Evolutionary conservation across 345 rosid genomes (phyloP), one percentile per base, ranked within the genome.

Genomic region (Schrenkiella parvula): DNA sequence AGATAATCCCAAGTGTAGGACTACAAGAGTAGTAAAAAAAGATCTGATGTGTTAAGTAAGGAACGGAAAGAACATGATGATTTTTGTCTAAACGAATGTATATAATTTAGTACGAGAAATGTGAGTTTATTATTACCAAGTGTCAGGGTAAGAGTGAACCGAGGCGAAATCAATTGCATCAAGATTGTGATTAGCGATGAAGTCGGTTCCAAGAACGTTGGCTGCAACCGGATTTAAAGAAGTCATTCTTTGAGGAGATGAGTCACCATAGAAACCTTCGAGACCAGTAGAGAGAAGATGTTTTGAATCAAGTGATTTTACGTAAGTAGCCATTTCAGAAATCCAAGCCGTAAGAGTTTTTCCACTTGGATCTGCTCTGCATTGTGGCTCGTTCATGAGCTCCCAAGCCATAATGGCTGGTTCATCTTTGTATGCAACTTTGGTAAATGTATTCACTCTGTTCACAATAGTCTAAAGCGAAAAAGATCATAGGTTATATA

Each of bases 321-420:
- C 84, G 54, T 89, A 37, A 4, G 71, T 75, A 4, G 84, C 91
- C 96, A 92, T 89, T 75, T 88, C 92, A 23, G 32, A 8, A 25
- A 86, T 67, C 98, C 96, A 92, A 0, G 64, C 80, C 87, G 79
- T 83, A 50, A 92, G 52, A 17, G 15, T 61, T 35, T 70, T 76
- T 12, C 95, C 96, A 56, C 88, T 80, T 51, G 81, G 44, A 66
- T 89, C 89, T 52, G 66, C 59, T 52, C 14, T 74, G 75, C 86
- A 84, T 28, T 81, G 86, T 41, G 96, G 88, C 73, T 90, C 95
- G 53, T 92, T 92, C 73, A 92, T 92, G 4, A 92, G 84, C 74
- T 92, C 98, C 98, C 96, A 92, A 53, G 86, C 89, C 78, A 92
- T 83, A 38, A 92, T 85, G 56, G 86, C 79, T 0, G 93, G 84